phyloP scores from a whole-genome alignment of 2,329 filamentous ascomycete genomes.

The Elsinoe perseae region DNA sequence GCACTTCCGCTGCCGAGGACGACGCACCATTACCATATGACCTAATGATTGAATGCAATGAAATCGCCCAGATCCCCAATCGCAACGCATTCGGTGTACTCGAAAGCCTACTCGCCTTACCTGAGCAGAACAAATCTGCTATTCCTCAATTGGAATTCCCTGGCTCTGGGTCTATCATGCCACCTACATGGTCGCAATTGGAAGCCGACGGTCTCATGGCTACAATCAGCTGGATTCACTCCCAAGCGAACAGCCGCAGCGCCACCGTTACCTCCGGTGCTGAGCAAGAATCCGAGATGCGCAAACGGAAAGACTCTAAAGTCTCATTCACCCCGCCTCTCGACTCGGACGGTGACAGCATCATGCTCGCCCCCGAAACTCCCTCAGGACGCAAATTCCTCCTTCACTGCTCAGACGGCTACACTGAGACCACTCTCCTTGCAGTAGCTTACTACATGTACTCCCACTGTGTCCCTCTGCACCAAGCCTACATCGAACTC shows the following conservation, averaged over 20 bases:
- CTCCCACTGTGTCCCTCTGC: slow-evolving; percentile 69
- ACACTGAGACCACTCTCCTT: slow-evolving; percentile 87
- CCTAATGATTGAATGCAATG: slow-evolving; percentile 79
- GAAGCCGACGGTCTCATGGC: slow-evolving; percentile 80
- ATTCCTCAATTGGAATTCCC: slow-evolving; percentile 70
- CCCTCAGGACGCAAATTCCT: slow-evolving; percentile 59
- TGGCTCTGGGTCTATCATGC: slow-evolving; percentile 85
- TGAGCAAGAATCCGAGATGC: slow-evolving; percentile 15
- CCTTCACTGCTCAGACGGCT: slow-evolving; percentile 90
- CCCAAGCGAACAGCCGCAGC: slow-evolving; percentile 54
- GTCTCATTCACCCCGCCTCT: slow-evolving; percentile 27
- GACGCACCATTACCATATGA: slow-evolving; percentile 40
- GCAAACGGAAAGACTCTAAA: slow-evolving; percentile 39
- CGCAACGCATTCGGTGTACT: slow-evolving; percentile 57
- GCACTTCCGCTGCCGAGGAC: slow-evolving; percentile 42
- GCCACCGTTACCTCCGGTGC: slow-evolving; percentile 30
- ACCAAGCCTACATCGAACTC: slow-evolving; percentile 78
- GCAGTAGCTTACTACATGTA: slow-evolving; percentile 91
- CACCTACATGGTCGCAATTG: slow-evolving; percentile 71
- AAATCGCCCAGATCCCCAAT: slow-evolving; percentile 70
- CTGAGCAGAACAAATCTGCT: slow-evolving; percentile 36
- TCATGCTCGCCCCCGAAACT: slow-evolving; percentile 38
- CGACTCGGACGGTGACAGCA: slow-evolving; percentile 49
- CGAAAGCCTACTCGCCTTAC: slow-evolving; percentile 43
- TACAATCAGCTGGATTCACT: slow-evolving; percentile 84